Conservation (phyloP, 805 yeast genomes). For the Ogataea philodendri region DNA sequence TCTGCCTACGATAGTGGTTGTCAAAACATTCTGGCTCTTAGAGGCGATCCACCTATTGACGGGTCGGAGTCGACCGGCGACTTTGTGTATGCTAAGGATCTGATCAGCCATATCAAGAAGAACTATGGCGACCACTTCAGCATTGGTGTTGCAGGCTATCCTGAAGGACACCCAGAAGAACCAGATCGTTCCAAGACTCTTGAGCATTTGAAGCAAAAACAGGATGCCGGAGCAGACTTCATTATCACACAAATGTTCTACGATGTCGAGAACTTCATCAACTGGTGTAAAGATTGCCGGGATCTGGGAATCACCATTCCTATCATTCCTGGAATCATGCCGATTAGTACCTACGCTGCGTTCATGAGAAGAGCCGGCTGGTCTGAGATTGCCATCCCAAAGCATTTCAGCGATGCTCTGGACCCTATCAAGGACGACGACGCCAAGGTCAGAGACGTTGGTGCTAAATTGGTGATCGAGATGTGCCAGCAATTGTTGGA, state of each 20-base stretch:
- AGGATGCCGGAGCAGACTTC: constrained; percentile 92
- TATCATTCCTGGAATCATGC: constrained; percentile 97
- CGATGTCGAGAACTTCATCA: constrained; percentile 80
- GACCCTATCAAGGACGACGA: constrained; percentile 91
- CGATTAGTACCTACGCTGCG: constrained; percentile 91
- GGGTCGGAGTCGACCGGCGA: constrained; percentile 77
- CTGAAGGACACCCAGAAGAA: constrained; percentile 97
- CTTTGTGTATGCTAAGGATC: constrained; percentile 83
- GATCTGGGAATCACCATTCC: constrained; percentile 76
- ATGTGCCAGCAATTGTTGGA: constrained; percentile 75
- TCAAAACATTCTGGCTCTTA: constrained; percentile 86
- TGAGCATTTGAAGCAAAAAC: constrained; percentile 73
- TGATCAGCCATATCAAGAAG: constrained; percentile 69
- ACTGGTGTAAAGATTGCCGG: constrained; percentile 75
- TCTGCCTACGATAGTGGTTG: constrained; percentile 91
- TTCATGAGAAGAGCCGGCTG: constrained; percentile 92
- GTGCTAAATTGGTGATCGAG: constrained; percentile 76
- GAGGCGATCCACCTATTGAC: constrained; percentile 92
- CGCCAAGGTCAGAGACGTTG: constrained; percentile 77
- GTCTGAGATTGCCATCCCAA: constrained; percentile 85
- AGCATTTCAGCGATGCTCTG: constrained; percentile 61
- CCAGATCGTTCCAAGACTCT: constrained; percentile 50
- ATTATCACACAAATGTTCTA: constrained; percentile 97
- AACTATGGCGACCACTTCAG: constrained; percentile 86
- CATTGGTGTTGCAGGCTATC: constrained; percentile 96